Base-by-base conservation (phyloP, 1,139 yeast genomes). In the Yamadazyma epiphylla region DNA sequence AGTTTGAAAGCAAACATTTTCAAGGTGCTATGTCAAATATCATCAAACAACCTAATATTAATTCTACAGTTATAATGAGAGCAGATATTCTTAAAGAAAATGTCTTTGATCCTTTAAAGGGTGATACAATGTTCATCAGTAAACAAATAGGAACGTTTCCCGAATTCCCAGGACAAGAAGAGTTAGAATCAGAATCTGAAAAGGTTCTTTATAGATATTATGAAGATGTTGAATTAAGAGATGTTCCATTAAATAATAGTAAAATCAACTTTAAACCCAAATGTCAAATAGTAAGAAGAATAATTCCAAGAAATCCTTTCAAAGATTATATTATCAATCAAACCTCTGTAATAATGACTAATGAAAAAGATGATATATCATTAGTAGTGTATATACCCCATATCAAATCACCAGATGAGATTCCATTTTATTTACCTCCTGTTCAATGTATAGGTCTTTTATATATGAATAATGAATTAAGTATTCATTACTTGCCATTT, bases 391-490 rank as follows among this genome's bases (percentile, higher is more conserved):
- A 87, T 53, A 64, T 80, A 2, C 95, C 96, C 0, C 96, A 88
- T 50, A 70, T 85, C 15, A 51, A 61, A 4, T 41, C 51, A 2
- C 60, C 64, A n/a, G 81, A 73, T 1, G 82, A 80, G 22, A 78
- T 78, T 26, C 98, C 98, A 1, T 91, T 80, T 49, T 91, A 91
- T 53, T 70, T 89, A 17, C 97, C 97, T 1, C 80, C 80, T 8
- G 94, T 82, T 2, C 64, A 73, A 36, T 88, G 84, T 0, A 88
- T 87, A n/a, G 96, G 87, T 0, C 70, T 91, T 6, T 57, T 85
- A 22, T 76, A 69, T 38, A 71, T 70, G 41, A 48, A 63, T 10
- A 48, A 53, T 1, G 57, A 53, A n/a, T 57, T 86, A n/a, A 83
- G 95, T 0, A 74, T 87, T n/a, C 94, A 86, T 48, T 88, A 87